Conservation (phyloP, 2,329 filamentous ascomycete genomes). For the Bipolaris victoriae region DNA sequence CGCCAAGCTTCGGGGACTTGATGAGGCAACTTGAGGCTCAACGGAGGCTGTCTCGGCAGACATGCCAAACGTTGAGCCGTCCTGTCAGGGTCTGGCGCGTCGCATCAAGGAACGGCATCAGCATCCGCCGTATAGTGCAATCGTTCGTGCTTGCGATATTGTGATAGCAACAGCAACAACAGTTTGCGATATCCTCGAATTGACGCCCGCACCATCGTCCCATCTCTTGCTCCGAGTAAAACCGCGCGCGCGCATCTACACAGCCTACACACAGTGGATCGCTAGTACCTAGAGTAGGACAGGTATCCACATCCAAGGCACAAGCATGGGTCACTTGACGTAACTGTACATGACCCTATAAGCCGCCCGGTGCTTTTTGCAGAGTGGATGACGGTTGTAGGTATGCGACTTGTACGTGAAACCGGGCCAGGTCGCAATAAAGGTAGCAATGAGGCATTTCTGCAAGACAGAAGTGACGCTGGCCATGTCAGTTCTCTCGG, state of each 20-base stretch:
- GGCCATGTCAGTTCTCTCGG: background rate
- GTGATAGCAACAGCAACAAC: background rate
- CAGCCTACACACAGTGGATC: constrained; percentile 27
- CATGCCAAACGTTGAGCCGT: constrained; percentile 7
- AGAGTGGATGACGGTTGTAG: constrained; percentile 1
- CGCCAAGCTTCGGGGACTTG: constrained; percentile 23
- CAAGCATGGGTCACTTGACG: constrained; percentile 33
- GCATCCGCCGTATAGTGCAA: background rate
- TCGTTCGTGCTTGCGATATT: background rate
- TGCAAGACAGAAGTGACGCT: background rate
- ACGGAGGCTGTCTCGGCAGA: constrained; percentile 15
- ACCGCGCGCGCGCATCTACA: constrained; percentile 22
- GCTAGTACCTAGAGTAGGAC: constrained; percentile 3
- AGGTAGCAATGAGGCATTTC: constrained; percentile 3
- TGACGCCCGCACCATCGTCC: background rate
- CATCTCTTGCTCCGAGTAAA: constrained; percentile 1
- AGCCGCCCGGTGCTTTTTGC: constrained; percentile 3
- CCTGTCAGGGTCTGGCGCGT: background rate
- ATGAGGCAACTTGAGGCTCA: constrained; percentile 27
- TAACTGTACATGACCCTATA: constrained; percentile 32
- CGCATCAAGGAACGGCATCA: background rate
- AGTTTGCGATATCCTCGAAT: constrained; percentile 4
- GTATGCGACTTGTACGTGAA: constrained; percentile 2
- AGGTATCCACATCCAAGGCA: constrained; percentile 34
- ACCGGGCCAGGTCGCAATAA: constrained; percentile 1